Evolutionary conservation across 1,139 yeast species (phyloP), one percentile per base, ranked within the genome.

Genomic region (Diutina siamensis): DNA sequence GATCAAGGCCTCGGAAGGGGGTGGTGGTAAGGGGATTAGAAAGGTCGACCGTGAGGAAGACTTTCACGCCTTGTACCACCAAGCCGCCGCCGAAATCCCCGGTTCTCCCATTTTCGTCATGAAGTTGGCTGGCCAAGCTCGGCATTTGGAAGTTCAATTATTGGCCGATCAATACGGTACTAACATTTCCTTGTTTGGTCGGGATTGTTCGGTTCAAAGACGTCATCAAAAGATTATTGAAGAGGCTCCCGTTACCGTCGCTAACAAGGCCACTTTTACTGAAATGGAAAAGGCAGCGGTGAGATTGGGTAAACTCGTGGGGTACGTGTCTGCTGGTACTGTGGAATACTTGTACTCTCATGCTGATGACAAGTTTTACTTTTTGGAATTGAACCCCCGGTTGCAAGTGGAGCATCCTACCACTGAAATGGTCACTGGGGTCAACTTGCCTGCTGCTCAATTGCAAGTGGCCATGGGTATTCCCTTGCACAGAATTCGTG

Each of bases 361-460:
- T 62, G 78, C 85, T 47, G 97, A 92, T 53, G 92, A 89, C 65
- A 88, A 89, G 64, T 92, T 89, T 63, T 92, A 88, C 73, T 92
- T 92, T 64, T 75, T 92, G 63, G 98, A 92, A 69, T 76, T 92
- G 62, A 92, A 92, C 65, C 98, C 98, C 57, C 84, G 98, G 74
- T 76, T 92, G 62, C 98, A 92, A 73, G 98, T 92, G 52, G 98
- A 92, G 74, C 98, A 92, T 74, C 98, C 98, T 57, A 92, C 98
- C 46, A 92, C 98, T 40, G 98, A 92, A 71, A 92, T 92, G 98
- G 98, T 87, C 48, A 83, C 95, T 25, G 98, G 98, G 53, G 97
- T 92, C 47, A 92, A 92, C 62, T 75, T 92, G 62, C 98, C 98
- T 35, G 95, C 35, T 50, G 96, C 98, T 45, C 98, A 92, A 71